Base-by-base conservation (phyloP, 129 eudicot genomes). In the Flaveria trinervia region DNA sequence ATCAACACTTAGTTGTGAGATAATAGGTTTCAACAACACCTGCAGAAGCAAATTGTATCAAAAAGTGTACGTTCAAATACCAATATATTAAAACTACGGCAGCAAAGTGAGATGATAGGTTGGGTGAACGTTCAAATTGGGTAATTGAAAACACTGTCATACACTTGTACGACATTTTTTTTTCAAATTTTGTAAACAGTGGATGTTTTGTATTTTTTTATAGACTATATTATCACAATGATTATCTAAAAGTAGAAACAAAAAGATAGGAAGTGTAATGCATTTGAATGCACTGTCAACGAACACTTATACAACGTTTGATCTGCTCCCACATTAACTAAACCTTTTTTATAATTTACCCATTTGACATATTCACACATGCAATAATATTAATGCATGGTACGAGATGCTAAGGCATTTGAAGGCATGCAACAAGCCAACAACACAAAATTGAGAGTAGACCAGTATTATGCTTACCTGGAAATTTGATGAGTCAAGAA, bases 1-100 rank as follows among this genome's bases (percentile, higher is more conserved):
- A 28, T 89, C 97, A 7, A 75, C 75, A 14, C 59, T 71, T 44
- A 94, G 88, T 79, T 94, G 98, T 23, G 91, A 81, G 68, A 84
- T 83, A n/a, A 94, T 68, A 16, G 98, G 97, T 78, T 91, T 89
- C 86, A 91, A 72, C 71, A 94, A 85, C 61, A 81, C 85, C 98
- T 92, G 82, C 73, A 73, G 5, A 82, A 46, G 28, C 10, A 68
- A 71, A 22, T 22, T 15, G 9, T 22, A 30, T 55, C 12, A 55
- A 55, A 6, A 55, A 17, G 26, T 17, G 61, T 52, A 16, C 2
- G 59, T 4, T 52, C 59, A 18, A 18, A 56, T 7, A 56, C 62
- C 12, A 22, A 14, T 8, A 59, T 59, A 16, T 3, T 18, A 28
- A 4, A 50, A 13, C n/a, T 5, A 22, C 7, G 25, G 25, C 60